Evolutionary conservation across 495 filamentous ascomycete genomes (phyloP).

Genomic region (Trichoderma gamsii): DNA sequence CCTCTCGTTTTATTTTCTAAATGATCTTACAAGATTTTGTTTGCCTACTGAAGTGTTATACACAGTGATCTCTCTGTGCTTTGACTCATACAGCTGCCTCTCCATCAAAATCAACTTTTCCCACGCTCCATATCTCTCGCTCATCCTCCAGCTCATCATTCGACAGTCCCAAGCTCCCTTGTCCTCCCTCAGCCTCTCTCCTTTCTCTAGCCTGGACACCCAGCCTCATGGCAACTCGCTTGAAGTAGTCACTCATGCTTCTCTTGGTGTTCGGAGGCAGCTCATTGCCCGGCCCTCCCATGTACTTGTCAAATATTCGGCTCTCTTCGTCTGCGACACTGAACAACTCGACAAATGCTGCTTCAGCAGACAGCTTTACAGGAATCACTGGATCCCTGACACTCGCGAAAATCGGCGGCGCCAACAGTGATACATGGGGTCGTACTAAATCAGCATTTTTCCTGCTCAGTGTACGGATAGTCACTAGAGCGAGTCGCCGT

Average conservation of each 20-base stretch:
- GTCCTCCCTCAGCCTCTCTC: conserved; percentile 81
- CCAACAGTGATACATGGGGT: conserved; percentile 71
- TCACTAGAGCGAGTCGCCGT: conserved; percentile 80
- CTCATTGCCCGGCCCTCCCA: conserved; percentile 42
- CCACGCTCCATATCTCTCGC: conserved; percentile 92
- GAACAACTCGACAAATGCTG: conserved; percentile 92
- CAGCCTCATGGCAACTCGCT: conserved; percentile 76
- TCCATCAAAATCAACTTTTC: conserved; percentile 77
- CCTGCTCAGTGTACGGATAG: conserved; percentile 77
- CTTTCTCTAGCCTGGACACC: conserved; percentile 79
- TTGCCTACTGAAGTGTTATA: neutral
- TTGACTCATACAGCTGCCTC: conserved; percentile 22
- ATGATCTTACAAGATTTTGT: too few species aligned
- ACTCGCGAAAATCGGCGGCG: conserved; percentile 77
- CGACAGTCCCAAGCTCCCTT: conserved; percentile 73
- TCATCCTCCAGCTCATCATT: conserved; percentile 92
- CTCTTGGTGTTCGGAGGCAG: conserved; percentile 67
- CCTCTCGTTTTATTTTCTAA: too few species aligned
- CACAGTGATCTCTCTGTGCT: neutral
- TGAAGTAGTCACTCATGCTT: conserved; percentile 96
- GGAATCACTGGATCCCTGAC: conserved; percentile 94
- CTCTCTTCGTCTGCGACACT: conserved; percentile 78
- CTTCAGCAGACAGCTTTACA: conserved; percentile 90
- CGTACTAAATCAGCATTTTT: conserved; percentile 66
- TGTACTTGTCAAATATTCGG: conserved; percentile 87